Percentiles rank a stretch among this genome's conserved stretches.
Evolutionary conservation across 495 filamentous ascomycete species (phyloP).

Genomic region (Neurospora pannonica): DNA sequence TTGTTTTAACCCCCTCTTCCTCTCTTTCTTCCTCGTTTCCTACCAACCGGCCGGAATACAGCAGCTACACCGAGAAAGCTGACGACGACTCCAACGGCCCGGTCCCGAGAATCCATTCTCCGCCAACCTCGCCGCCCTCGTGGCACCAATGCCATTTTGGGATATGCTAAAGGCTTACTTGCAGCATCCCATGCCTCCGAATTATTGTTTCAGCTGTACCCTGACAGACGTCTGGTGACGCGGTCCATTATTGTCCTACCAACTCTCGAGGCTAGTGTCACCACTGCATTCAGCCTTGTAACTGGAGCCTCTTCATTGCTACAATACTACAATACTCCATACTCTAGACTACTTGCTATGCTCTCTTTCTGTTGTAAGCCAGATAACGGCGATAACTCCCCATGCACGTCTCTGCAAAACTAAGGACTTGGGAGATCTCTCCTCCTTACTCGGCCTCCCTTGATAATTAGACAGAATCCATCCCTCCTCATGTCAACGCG

Average conservation of each 20-base stretch:
- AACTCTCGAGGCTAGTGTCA: not conserved
- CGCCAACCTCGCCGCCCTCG: not conserved
- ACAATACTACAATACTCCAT: not conserved
- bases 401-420: not conserved
- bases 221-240: not conserved
- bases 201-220: not conserved
- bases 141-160: not conserved
- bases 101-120: not conserved
- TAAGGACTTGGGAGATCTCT: not conserved
- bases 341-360: not conserved
- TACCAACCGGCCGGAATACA: not conserved
- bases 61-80: not conserved
- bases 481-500: not conserved
- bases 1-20: not conserved
- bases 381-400: not conserved
- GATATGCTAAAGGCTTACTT: not conserved
- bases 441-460: not conserved
- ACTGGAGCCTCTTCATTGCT: not conserved
- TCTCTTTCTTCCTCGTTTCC: not conserved
- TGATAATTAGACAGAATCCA: not conserved
- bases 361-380: not conserved
- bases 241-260: not conserved
- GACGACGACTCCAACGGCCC: not conserved
- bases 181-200: not conserved
- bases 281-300: not conserved